Evolutionary conservation across 1,139 yeast genomes (phyloP), one percentile per base, ranked within the genome.

Genomic region (Suhomyces chickasaworum): DNA sequence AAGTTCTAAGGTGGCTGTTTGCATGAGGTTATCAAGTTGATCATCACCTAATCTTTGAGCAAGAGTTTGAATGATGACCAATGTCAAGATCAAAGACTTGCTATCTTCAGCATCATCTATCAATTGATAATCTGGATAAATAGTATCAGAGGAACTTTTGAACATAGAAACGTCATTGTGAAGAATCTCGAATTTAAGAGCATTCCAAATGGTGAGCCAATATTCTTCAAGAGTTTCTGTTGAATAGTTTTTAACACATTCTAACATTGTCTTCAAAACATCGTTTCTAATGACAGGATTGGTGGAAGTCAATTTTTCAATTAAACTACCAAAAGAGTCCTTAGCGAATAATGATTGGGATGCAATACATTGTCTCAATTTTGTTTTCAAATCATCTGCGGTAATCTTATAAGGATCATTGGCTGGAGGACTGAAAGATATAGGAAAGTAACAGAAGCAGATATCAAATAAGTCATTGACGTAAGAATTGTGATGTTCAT

Each of bases 381-480:
- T 75, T 7, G 58, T 39, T 58, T 89, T 89, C 54, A 93, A 74
- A 45, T 89, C 87, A 1, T 75, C 78, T 1, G 90, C 80, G 0
- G 96, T 82, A 51, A 90, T 88, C 50, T 84, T 83, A 62, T 90
- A 89, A 0, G 97, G 96, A 63, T 91, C 97, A 60, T 88, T 85
- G 48, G 86, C 83, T 1, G 98, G 97, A 1, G 99, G 97, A 50
- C 84, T 85, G 67, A 95, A 95, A 1, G 97, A 87, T 44, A 95
- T 91, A 4, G 99, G 99, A 68, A 91, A 95, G 68, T 95, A 95
- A 64, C 99, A 93, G 62, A 93, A 93, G 34, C 90, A 77, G 31
- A 88, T 83, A 61, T 95, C 99, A 60, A 91, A 93, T 48, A 93
- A 65, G 22, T 88, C 89, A 30, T 65, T 61, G 36, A 73, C 49